phyloP scores from a whole-genome alignment of 2,329 filamentous ascomycete genomes.

The Cladophialophora psammophila region DNA sequence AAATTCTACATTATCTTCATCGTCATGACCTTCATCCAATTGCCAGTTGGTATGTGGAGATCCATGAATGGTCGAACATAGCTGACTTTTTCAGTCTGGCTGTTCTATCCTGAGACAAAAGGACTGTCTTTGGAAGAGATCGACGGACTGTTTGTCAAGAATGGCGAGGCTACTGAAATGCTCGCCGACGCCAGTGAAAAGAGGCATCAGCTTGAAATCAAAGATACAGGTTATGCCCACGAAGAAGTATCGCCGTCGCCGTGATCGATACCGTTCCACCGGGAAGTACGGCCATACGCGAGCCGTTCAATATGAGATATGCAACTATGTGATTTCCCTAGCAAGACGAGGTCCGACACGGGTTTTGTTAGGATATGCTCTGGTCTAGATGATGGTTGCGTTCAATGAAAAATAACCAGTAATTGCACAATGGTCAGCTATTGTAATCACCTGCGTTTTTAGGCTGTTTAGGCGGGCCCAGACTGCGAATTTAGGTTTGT shows the following conservation, averaged over 20 bases:
- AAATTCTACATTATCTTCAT: conserved; percentile 12
- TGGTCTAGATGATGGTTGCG: no score
- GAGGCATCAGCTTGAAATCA: conserved; percentile 4
- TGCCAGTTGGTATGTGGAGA: conserved; percentile 6
- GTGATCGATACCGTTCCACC: background rate
- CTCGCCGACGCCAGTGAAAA: conserved; percentile 7
- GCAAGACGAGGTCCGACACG: no score
- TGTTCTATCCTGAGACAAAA: conserved; percentile 10
- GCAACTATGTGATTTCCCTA: no score
- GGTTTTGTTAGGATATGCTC: no score
- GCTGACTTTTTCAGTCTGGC: background rate
- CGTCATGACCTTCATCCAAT: conserved; percentile 11
- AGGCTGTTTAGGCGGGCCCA: background rate
- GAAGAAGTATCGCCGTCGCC: background rate
- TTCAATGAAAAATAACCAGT: no score
- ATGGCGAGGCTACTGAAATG: background rate
- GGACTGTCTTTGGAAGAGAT: no score
- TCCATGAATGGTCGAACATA: background rate
- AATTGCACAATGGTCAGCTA: no score
- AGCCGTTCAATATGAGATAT: no score
- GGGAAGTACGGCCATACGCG: no score
- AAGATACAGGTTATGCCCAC: conserved; percentile 1
- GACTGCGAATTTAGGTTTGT: background rate
- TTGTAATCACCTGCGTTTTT: background rate
- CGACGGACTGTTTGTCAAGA: no score